Base-by-base conservation (phyloP, 768 basidiomycete species). In the Astraeus odoratus region DNA sequence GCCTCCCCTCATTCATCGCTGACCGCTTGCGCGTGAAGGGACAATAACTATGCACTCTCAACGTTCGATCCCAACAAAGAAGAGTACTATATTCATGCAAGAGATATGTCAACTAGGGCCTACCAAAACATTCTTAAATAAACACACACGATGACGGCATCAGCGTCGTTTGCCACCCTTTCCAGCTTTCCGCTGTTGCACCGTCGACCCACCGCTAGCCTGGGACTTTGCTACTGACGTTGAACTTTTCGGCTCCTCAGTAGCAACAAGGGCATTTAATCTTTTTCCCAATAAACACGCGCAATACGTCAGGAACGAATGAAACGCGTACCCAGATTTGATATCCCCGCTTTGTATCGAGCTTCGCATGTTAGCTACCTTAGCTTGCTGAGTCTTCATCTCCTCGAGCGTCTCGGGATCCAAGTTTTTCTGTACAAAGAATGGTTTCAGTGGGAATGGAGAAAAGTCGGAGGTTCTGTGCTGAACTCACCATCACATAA, bases 401-500 rank as follows among this genome's bases (percentile, higher is more conserved):
- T 83, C 83, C 51, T 82, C 74, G 49, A 85, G 59, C 8, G 75
- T 64, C 55, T 82, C 80, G 1, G 83, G 83, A 54, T 88, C 86
- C 67, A 89, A 59, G 44, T 82, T 83, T 73, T 85, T 84, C 86
- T 89, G 49, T 9, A 29, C 23, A 19, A 40, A 18, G 20, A 30
- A 46, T 55, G 50, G 49, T 50, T 47, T n/a, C 33, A 22, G 23
- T 30, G 13, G 16, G 1, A 39, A 9, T 8, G 5, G 1, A 36
- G 9, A 16, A 18, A 3, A 13, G 33, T 12, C n/a, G 18, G 3
- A 41, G 6, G 13, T 10, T 12, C 12, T 12, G 20, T 20, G 5
- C 20, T 8, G 20, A 34, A 15, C 46, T 39, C 56, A 87, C 87
- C 74, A 83, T 83, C 43, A 90, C 62, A 57, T 84, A 87, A 4